phyloP scores from a whole-genome alignment of 2,329 filamentous ascomycete genomes.

The Botrytis cinerea region DNA sequence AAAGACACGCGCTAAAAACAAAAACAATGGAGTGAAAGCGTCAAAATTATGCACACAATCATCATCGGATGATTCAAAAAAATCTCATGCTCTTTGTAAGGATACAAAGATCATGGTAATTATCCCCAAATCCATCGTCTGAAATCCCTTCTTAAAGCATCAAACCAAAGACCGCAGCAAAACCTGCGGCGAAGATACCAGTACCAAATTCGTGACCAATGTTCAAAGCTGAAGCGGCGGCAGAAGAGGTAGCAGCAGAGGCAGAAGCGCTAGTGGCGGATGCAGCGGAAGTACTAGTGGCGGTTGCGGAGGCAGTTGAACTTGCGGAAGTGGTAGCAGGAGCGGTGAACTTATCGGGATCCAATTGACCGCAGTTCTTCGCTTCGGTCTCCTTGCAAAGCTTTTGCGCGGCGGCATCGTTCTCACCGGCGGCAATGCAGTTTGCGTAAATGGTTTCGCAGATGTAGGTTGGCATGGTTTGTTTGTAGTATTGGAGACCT shows the following conservation, averaged over 20 bases:
- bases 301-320: conserved; percentile 39
- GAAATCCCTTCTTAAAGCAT: conserved; percentile 49
- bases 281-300: conserved; percentile 36
- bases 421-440: conserved; percentile 49
- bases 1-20: conserved; percentile 20
- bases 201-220: conserved; percentile 47
- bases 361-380: conserved; percentile 52
- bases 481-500: conserved; percentile 55
- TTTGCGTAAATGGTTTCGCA: conserved; percentile 55
- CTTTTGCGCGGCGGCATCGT: conserved; percentile 49
- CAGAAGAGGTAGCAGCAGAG: conserved; percentile 37
- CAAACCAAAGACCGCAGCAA: conserved; percentile 56
- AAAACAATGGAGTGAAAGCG: conserved; percentile 27
- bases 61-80: conserved; percentile 32
- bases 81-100: conserved; percentile 21
- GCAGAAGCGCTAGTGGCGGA: conserved; percentile 36
- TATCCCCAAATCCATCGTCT: background rate
- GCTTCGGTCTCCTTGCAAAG: conserved; percentile 48
- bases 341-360: conserved; percentile 38
- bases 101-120: conserved; percentile 23
- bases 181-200: conserved; percentile 50
- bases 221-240: conserved; percentile 48
- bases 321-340: conserved; percentile 42
- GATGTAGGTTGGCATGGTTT: conserved; percentile 61
- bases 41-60: conserved; percentile 33